Evolutionary conservation across 805 yeast species (phyloP).

Genomic region (Gaillardinia entomophila): DNA sequence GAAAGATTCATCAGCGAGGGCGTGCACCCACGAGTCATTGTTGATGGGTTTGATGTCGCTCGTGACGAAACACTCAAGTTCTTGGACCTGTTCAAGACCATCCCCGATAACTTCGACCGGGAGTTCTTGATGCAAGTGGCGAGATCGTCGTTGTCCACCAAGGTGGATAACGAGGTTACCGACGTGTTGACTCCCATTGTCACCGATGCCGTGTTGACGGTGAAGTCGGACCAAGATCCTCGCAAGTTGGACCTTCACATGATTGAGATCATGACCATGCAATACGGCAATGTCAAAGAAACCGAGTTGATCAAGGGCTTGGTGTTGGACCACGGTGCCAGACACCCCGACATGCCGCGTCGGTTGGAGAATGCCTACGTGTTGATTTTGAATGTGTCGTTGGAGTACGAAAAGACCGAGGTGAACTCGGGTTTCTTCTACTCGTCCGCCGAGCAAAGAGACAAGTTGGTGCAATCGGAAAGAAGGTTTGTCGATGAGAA

Average conservation of each 20-base stretch:
- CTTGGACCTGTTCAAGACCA: slow-evolving; percentile 60
- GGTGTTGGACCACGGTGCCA: slow-evolving; percentile 95
- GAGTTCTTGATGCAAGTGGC: slow-evolving; percentile 91
- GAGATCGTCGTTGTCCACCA: slow-evolving; percentile 80
- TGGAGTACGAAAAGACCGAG: slow-evolving; percentile 97
- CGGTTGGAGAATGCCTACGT: slow-evolving; percentile 77
- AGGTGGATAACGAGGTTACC: slow-evolving; percentile 70
- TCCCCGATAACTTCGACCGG: slow-evolving; percentile 57
- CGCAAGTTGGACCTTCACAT: slow-evolving; percentile 78
- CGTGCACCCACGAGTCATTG: slow-evolving; percentile 88
- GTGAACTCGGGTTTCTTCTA: slow-evolving; percentile 95
- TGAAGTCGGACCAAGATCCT: slow-evolving; percentile 43
- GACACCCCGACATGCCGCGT: slow-evolving; percentile 99
- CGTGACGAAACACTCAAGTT: slow-evolving; percentile 67
- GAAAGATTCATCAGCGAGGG: slow-evolving; percentile 90
- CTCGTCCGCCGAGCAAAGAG: slow-evolving; percentile 93
- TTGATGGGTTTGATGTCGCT: slow-evolving; percentile 93
- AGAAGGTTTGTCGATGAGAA: slow-evolving; percentile 93
- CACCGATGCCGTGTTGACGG: slow-evolving; percentile 89
- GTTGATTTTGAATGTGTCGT: slow-evolving; percentile 83
- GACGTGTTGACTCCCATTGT: slow-evolving; percentile 88
- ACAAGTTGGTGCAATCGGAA: slow-evolving; percentile 87
- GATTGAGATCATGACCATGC: slow-evolving; percentile 99
- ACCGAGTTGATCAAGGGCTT: slow-evolving; percentile 82
- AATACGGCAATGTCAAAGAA: slow-evolving; percentile 79